A percentile compares a stretch with the other conserved stretches of the same genome.
phyloP scores from a whole-genome alignment of 1,139 yeast species.

The Scheffersomyces titani region DNA sequence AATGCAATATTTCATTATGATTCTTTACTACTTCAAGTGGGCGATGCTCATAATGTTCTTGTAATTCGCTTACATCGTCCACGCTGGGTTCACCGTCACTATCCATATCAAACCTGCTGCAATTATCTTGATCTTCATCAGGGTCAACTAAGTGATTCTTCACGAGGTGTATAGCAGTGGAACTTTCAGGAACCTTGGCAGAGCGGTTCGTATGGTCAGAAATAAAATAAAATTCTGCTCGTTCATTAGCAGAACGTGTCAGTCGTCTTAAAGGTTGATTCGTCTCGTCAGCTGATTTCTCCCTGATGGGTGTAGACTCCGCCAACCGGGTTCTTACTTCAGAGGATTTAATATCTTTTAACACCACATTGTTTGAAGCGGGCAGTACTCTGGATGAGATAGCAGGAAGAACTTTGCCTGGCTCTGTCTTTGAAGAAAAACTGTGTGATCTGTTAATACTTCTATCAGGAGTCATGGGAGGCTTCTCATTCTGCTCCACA shows the following conservation, averaged over 20 bases:
- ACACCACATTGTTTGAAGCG: neutral
- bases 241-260: neutral
- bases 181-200: neutral
- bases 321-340: no score
- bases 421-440: neutral
- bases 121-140: neutral
- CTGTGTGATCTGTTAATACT: neutral
- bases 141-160: neutral
- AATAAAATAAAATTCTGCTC: neutral
- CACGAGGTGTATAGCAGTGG: neutral
- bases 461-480: neutral
- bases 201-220: neutral
- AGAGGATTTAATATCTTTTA: no score
- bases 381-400: neutral
- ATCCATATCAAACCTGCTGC: neutral
- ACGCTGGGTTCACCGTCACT: neutral
- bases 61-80: neutral
- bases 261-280: neutral
- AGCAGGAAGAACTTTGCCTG: neutral
- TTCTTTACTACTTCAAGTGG: neutral
- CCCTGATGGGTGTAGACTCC: neutral
- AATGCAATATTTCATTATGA: neutral
- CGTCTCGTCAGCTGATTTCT: neutral
- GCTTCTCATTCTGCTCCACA: neutral
- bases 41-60: neutral